These are phyloP conservation scores for Dryadomyces quercus-mongolicae DNA, from an alignment of 2,329 filamentous ascomycete genomes.

Conservation along the genomic window DNA sequence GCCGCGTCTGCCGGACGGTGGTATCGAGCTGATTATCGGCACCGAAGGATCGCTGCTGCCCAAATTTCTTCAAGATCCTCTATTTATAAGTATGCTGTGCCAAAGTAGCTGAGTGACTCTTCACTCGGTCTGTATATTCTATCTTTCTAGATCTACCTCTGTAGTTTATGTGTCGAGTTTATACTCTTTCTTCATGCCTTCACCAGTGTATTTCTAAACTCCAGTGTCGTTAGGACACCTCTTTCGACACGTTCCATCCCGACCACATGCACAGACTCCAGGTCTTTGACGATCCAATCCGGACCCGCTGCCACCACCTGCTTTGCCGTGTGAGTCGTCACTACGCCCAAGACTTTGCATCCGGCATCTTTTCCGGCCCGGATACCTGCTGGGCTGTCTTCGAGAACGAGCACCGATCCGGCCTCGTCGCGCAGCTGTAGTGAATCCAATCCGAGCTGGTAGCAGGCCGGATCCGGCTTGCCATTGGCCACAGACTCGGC, in stretches of 20 bases:
- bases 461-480: conserved; percentile 69
- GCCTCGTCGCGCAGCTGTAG: conserved; percentile 31
- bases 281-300: conserved; percentile 76
- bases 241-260: conserved; percentile 31
- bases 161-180: too few relatives aligned
- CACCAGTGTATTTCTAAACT: conserved; percentile 50
- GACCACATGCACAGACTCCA: conserved; percentile 58
- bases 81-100: not conserved
- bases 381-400: conserved; percentile 83
- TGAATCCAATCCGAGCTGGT: conserved; percentile 52
- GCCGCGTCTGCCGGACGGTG: not conserved
- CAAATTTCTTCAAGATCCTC: not conserved
- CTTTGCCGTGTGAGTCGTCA: conserved; percentile 68
- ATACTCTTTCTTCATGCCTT: not conserved
- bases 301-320: conserved; percentile 65
- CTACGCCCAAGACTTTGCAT: conserved; percentile 71
- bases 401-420: conserved; percentile 57
- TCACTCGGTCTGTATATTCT: too few relatives aligned
- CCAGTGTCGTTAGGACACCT: conserved; percentile 32
- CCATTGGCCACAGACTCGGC: conserved; percentile 65
- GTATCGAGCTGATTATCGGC: conserved; percentile 1
- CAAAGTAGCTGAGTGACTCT: not conserved
- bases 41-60: not conserved
- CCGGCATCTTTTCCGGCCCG: conserved; percentile 73
- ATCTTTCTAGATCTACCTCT: too few relatives aligned